Conservation (phyloP, 495 filamentous ascomycete species). For the Trichoderma erinaceum region DNA sequence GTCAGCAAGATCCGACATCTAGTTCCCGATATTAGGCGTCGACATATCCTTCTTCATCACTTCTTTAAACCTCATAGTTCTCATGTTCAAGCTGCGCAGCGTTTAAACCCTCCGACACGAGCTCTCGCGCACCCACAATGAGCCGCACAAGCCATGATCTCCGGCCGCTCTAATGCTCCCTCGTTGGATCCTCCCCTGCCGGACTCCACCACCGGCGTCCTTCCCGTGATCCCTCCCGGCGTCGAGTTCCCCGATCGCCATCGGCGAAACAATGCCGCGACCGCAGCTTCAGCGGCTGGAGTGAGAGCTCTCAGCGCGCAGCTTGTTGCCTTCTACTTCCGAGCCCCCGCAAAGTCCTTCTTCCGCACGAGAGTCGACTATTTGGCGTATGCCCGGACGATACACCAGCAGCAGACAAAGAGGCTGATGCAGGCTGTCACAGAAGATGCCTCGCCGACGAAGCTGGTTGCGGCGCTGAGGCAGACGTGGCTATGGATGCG, state of each 20-base stretch:
- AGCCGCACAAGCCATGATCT: constrained; percentile 10
- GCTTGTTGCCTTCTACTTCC: constrained; percentile 79
- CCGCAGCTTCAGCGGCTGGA: constrained; percentile 65
- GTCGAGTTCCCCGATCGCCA: constrained; percentile 31
- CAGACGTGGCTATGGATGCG: constrained; percentile 54
- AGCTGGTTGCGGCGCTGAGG: constrained; percentile 24
- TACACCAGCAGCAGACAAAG: constrained; percentile 30
- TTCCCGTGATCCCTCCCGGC: neutral
- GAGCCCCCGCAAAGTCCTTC: constrained; percentile 83
- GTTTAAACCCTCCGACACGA: neutral
- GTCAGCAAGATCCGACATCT: constrained; percentile 1
- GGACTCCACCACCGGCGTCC: neutral
- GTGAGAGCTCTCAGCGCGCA: constrained; percentile 75
- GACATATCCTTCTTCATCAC: neutral
- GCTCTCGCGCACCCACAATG: neutral
- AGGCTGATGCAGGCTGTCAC: constrained; percentile 21
- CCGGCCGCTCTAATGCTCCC: constrained; percentile 13
- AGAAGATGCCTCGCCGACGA: constrained; percentile 22
- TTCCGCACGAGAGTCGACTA: constrained; percentile 86
- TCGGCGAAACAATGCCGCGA: constrained; percentile 64
- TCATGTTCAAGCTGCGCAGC: neutral
- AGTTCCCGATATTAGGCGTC: neutral
- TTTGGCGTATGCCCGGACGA: constrained; percentile 43
- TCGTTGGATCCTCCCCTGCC: neutral
- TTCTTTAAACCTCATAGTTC: neutral